Evolutionary conservation across 2,329 filamentous ascomycete species (phyloP), one percentile per base, ranked within the genome.

Genomic region (Curvularia sp.): DNA sequence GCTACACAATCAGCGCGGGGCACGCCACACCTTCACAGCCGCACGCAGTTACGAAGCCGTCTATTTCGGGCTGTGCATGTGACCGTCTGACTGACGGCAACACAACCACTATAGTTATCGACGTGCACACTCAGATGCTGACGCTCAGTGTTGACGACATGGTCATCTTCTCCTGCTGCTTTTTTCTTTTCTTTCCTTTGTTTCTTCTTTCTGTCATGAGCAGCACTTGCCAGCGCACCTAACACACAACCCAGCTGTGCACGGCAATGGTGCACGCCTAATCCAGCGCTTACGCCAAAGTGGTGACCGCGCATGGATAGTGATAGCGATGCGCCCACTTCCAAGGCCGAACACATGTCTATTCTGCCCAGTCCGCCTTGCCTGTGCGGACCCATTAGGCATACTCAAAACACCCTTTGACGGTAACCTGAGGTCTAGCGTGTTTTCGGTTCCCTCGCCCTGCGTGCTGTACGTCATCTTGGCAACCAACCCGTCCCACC

Each of bases 11-110:
- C 47, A 19, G 13, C 58, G 53, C 25, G 47, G 55, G 45, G 55
- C 52, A 32, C 59, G 56, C 55, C 55, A 55, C 47, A 59, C 42
- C 34, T 49, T 49, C 59, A 59, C 59, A 61, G 55, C 55, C 59
- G 51, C 51, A 34, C 30, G 38, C 49, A 30, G 36, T 62, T 59
- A 62, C 59, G 59, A 43, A 59, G 43, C 59, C 19, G 39, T 38
- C 59, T 59, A 61, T 58, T 58, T 58, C 25, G 28, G 38, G 46
- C 47, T 3, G 6, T 49, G 32, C 47, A 32, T 39, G 47, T 49
- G 47, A 39, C 47, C 32, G 15, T 34, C 42, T 27, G n/a, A n/a
- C n/a, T n/a, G n/a, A n/a, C n/a, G n/a, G n/a, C n/a, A n/a, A n/a
- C 15, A 36, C 15, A 6, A 3, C 34, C 15, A 27, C 25, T 27